Evolutionary conservation across 176 grass and related monocot species (phyloP).

Genomic region (Leersia perrieri): DNA sequence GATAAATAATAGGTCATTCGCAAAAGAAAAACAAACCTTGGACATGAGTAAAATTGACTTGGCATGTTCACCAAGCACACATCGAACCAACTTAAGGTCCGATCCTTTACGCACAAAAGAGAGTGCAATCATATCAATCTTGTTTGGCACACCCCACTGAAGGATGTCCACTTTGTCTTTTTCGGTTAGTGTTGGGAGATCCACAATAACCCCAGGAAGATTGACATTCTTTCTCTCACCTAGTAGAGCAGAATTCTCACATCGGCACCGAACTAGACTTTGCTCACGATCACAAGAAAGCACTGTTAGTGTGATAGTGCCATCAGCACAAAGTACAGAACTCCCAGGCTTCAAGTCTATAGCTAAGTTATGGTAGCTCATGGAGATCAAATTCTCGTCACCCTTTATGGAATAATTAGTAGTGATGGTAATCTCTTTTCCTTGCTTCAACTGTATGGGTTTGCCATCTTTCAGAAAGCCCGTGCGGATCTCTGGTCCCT

Average conservation of each 20-base stretch:
- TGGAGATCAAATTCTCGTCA: constrained; percentile 67
- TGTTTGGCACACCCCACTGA: constrained; percentile 72
- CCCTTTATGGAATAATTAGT: constrained; percentile 69
- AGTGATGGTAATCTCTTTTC: constrained; percentile 65
- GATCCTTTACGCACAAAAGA: constrained; percentile 87
- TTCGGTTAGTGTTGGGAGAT: constrained; percentile 81
- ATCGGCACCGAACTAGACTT: constrained; percentile 56
- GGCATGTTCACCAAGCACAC: constrained; percentile 67
- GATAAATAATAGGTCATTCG: too few species aligned
- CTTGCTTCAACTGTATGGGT: constrained; percentile 51
- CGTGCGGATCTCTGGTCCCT: constrained; percentile 88
- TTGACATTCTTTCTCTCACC: constrained; percentile 90
- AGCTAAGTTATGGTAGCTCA: constrained; percentile 78
- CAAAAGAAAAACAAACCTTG: constrained; percentile 55
- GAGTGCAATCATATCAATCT: constrained; percentile 85
- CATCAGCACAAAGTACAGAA: constrained; percentile 67
- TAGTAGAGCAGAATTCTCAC: constrained; percentile 68
- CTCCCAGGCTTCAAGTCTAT: constrained; percentile 60
- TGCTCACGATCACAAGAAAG: constrained; percentile 62
- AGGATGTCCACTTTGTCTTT: constrained; percentile 91
- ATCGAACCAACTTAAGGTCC: constrained; percentile 66
- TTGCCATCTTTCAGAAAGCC: constrained; percentile 74
- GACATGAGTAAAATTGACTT: constrained; percentile 82
- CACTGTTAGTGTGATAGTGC: constrained; percentile 72
- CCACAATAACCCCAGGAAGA: constrained; percentile 76